phyloP scores from a whole-genome alignment of 176 grass and related monocot species.

The Tillandsia leiboldiana region DNA sequence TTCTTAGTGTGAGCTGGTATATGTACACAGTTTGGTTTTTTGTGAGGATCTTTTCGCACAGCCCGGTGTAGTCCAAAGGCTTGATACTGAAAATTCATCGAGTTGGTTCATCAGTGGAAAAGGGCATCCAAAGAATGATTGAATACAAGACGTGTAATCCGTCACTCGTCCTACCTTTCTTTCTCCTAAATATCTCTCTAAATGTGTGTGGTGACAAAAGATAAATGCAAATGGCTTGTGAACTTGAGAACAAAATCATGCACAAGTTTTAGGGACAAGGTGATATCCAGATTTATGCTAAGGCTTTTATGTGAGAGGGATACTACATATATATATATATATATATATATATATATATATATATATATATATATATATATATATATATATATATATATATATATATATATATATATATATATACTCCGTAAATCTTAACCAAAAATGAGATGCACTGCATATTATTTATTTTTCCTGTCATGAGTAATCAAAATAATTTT shows the following conservation, averaged over 20 bases:
- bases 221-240: not conserved
- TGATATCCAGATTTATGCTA: not conserved
- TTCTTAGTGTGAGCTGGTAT: too few relatives aligned
- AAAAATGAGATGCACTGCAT: not conserved
- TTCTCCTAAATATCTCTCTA: too few relatives aligned
- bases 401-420: not conserved
- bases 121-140: too few relatives aligned
- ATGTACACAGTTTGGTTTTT: constrained; percentile 80
- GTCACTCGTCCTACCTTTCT: not conserved
- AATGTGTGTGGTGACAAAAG: not conserved
- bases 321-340: not conserved
- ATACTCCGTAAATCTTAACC: not conserved
- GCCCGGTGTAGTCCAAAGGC: constrained; percentile 75
- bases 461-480: not conserved
- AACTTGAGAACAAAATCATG: not conserved
- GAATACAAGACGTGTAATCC: not conserved
- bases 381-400: not conserved
- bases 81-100: constrained; percentile 76
- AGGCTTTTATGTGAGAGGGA: not conserved
- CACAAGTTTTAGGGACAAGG: not conserved
- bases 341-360: not conserved
- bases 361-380: not conserved
- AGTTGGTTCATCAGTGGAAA: constrained; percentile 1
- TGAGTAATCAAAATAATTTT: not conserved
- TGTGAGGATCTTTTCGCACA: constrained; percentile 93